phyloP scores from a whole-genome alignment of 768 basidiomycete genomes.

The Amanita pallidorosea region DNA sequence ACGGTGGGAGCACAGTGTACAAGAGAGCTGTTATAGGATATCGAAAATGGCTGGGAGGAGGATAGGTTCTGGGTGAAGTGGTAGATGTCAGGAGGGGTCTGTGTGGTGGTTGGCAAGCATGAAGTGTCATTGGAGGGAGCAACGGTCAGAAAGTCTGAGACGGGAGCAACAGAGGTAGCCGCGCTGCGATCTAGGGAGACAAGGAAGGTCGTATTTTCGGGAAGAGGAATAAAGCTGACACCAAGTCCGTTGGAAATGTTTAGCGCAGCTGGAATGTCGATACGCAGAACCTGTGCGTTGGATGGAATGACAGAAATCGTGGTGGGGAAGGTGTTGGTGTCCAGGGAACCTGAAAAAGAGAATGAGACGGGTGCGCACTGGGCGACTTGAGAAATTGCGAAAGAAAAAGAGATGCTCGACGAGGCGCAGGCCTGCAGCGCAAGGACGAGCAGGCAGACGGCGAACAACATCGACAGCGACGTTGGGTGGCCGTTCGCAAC shows the following conservation, averaged over 20 bases:
- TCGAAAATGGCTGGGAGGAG: constrained; percentile 40
- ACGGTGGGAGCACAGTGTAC: constrained; percentile 21
- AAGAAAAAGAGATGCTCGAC: constrained; percentile 28
- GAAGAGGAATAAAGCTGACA: constrained; percentile 41
- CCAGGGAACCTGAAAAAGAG: constrained; percentile 29
- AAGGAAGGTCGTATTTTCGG: constrained; percentile 38
- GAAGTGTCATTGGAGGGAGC: constrained; percentile 28
- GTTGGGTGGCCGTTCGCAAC: constrained; percentile 10
- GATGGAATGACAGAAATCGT: constrained; percentile 44
- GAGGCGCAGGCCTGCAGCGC: constrained; percentile 15
- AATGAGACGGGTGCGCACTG: constrained; percentile 45
- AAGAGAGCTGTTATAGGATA: constrained; percentile 27
- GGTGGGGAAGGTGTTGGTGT: constrained; percentile 24
- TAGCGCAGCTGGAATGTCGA: constrained; percentile 30
- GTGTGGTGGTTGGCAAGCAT: constrained; percentile 23
- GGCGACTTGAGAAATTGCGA: constrained; percentile 30
- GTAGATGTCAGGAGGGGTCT: constrained; percentile 16
- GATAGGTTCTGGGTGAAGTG: constrained; percentile 19
- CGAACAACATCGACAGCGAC: constrained; percentile 10
- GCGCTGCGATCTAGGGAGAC: constrained; percentile 43
- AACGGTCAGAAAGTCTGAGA: constrained; percentile 40
- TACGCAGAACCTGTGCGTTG: constrained; percentile 35
- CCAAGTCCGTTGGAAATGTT: constrained; percentile 28
- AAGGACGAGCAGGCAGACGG: constrained; percentile 18
- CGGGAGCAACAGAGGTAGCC: constrained; percentile 25